Evolutionary conservation across 306 rosid species (phyloP).

Genomic region (Rosa lucieae): DNA sequence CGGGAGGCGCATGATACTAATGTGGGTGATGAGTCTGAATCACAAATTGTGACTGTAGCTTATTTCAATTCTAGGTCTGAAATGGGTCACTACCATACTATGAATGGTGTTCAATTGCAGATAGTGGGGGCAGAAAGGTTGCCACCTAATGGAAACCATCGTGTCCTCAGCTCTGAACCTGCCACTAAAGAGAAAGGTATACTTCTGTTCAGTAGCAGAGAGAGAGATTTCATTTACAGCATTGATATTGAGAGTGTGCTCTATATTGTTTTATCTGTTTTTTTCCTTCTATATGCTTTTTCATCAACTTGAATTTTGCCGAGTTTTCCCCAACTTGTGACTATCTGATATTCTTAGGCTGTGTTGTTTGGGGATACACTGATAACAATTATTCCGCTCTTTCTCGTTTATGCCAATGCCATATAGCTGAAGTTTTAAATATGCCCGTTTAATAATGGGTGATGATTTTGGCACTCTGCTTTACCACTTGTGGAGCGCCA

Average conservation of each 20-base stretch:
- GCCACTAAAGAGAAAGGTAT: conserved; percentile 36
- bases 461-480: neutral
- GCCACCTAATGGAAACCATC: neutral
- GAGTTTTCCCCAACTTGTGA: neutral
- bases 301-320: neutral
- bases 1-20: neutral
- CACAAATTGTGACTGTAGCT: neutral
- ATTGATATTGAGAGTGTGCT: neutral
- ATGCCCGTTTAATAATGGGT: neutral
- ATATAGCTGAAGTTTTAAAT: no score
- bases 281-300: neutral
- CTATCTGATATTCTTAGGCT: neutral
- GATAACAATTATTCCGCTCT: neutral
- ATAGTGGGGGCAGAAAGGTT: neutral
- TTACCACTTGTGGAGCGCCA: neutral
- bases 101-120: neutral
- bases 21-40: neutral
- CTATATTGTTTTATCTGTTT: neutral
- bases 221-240: neutral
- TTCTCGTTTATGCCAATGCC: no score
- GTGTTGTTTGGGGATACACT: neutral
- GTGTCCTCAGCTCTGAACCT: conserved; percentile 21
- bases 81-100: neutral
- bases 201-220: neutral
- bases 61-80: neutral